phyloP scores from a whole-genome alignment of 23 red algal genomes.

The Gracilariopsis chorda region DNA sequence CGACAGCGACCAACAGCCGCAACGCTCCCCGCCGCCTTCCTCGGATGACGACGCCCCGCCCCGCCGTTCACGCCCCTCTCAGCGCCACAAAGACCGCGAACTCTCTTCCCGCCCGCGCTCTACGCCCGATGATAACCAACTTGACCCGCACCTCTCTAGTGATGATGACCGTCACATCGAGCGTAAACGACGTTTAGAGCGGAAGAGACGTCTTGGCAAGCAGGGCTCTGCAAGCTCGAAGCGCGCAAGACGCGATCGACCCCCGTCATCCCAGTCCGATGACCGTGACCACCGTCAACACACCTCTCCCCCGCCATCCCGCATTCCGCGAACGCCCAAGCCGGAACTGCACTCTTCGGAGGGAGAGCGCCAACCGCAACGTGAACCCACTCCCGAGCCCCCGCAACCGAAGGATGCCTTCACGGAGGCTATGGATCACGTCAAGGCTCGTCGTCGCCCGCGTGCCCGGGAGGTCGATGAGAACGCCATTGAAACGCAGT shows the following conservation, averaged over 20 bases:
- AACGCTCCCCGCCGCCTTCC: not conserved
- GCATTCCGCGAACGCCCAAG: not conserved
- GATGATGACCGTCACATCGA: not conserved
- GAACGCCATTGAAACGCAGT: not conserved
- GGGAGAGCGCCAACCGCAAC: not conserved
- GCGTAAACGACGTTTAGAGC: not conserved
- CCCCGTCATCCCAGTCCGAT: not conserved
- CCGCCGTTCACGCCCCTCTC: not conserved
- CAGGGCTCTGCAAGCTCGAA: not conserved
- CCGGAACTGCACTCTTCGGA: not conserved
- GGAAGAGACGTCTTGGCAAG: not conserved
- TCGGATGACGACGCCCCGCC: not conserved
- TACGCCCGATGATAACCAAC: no score
- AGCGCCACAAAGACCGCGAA: not conserved
- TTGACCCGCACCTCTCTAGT: not conserved
- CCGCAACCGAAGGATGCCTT: not conserved
- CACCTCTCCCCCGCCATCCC: not conserved
- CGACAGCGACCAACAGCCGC: not conserved
- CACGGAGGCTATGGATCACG: constrained; percentile 25
- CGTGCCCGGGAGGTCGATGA: constrained; percentile 23
- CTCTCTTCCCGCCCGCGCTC: not conserved
- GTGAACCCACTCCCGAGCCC: not conserved
- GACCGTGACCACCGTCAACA: not conserved
- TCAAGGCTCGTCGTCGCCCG: not conserved
- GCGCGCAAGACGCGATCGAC: not conserved